phyloP scores from a whole-genome alignment of 1,284 basidiomycete species.

The Ustilago shanxiensis region DNA sequence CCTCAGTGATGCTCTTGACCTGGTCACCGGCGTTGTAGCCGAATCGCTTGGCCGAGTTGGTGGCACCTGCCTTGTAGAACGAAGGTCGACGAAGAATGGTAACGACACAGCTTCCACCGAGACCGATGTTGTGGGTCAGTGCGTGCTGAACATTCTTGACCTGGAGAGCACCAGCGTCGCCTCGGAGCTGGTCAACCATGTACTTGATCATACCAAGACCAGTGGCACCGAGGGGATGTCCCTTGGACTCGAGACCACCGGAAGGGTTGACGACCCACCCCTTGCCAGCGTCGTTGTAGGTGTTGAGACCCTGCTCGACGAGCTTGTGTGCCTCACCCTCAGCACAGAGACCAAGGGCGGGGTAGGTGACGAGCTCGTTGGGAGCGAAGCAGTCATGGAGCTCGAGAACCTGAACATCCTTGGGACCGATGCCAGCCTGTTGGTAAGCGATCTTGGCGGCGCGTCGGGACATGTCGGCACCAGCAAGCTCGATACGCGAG shows the following conservation, averaged over 20 bases:
- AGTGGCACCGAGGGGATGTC: conserved; percentile 82
- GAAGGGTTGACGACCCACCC: conserved; percentile 83
- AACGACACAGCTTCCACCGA: conserved; percentile 74
- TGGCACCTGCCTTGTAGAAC: conserved; percentile 59
- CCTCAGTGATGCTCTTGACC: conserved; percentile 57
- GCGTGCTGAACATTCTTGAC: conserved; percentile 83
- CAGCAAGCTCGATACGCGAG: conserved; percentile 64
- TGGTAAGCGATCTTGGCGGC: conserved; percentile 80
- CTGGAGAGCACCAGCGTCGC: conserved; percentile 72
- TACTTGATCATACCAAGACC: conserved; percentile 90
- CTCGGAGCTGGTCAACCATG: conserved; percentile 76
- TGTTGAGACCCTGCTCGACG: conserved; percentile 83
- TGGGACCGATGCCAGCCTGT: conserved; percentile 79
- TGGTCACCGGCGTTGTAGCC: conserved; percentile 64
- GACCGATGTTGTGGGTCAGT: conserved; percentile 84
- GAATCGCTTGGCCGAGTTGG: conserved; percentile 57
- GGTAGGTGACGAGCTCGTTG: conserved; percentile 81
- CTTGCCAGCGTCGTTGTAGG: conserved; percentile 77
- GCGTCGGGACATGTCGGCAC: conserved; percentile 77
- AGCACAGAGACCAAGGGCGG: conserved; percentile 82
- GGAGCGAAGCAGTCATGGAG: conserved; percentile 85
- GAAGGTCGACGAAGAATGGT: conserved; percentile 53
- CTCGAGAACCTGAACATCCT: conserved; percentile 85
- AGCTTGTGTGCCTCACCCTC: conserved; percentile 80
- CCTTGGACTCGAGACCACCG: conserved; percentile 87